Conservation (phyloP, 2,329 filamentous ascomycete species). For the Colletotrichum sp. region DNA sequence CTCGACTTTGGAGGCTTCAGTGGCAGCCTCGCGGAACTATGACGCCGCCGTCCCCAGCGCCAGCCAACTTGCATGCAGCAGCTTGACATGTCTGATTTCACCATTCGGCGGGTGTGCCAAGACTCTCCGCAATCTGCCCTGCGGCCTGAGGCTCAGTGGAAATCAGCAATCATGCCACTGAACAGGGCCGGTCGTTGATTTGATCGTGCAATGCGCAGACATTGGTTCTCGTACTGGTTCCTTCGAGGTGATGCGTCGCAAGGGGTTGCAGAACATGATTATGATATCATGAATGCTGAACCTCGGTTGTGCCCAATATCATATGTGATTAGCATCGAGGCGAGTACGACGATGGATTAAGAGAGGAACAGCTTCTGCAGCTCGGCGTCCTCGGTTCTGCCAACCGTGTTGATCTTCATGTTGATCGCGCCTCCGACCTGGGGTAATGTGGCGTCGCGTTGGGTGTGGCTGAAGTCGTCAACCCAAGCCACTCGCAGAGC, state of each 20-base stretch:
- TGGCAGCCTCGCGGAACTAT: background rate
- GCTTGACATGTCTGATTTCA: background rate
- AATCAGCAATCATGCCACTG: background rate
- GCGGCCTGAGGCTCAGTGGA: background rate
- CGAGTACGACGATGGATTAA: background rate
- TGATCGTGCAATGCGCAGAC: background rate
- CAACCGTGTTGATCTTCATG: background rate
- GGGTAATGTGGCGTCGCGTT: background rate
- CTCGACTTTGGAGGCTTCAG: background rate
- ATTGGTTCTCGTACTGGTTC: background rate
- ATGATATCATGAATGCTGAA: background rate
- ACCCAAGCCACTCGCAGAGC: background rate
- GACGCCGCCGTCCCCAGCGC: background rate
- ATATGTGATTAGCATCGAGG: background rate
- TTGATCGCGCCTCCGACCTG: background rate
- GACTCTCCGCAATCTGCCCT: background rate
- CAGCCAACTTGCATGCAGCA: background rate
- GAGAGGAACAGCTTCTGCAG: background rate
- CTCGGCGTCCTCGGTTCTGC: background rate
- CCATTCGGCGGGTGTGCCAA: background rate
- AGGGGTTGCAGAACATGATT: background rate
- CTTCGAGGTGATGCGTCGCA: background rate
- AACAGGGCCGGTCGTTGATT: background rate
- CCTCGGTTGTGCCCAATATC: background rate
- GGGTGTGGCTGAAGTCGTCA: background rate